These are phyloP conservation scores for Cymbopogon flexuosus DNA, from an alignment of 202 grass and related monocot species.

Conservation along the genomic window DNA sequence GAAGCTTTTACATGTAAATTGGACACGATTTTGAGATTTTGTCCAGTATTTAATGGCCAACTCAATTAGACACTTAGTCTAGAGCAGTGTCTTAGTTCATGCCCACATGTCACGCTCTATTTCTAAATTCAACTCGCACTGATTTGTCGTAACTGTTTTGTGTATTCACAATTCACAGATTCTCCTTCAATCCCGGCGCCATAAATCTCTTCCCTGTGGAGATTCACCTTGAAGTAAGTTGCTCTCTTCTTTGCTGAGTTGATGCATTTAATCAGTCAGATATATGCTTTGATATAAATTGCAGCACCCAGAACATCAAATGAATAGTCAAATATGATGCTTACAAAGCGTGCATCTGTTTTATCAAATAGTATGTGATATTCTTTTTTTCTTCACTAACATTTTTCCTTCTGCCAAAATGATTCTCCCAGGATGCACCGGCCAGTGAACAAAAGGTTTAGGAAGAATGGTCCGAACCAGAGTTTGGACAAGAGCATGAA, in stretches of 20 bases:
- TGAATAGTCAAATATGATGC: neutral
- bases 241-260: constrained; percentile 2
- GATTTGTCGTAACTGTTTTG: constrained; percentile 11
- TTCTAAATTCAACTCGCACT: neutral
- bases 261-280: neutral
- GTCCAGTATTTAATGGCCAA: neutral
- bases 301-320: neutral
- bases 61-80: constrained; percentile 8
- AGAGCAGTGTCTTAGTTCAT: neutral
- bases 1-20: constrained; percentile 20
- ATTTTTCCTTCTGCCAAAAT: constrained; percentile 25
- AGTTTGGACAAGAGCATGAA: constrained; percentile 16
- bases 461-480: constrained; percentile 24
- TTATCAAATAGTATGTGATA: neutral
- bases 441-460: constrained; percentile 55
- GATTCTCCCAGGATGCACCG: constrained; percentile 49
- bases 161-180: constrained; percentile 51
- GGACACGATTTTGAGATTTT: neutral
- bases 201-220: constrained; percentile 95
- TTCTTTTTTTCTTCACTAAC: neutral
- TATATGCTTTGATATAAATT: neutral
- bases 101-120: neutral
- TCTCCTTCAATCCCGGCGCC: constrained; percentile 80
- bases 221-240: constrained; percentile 90
- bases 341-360: neutral